These are phyloP conservation scores for Styphnolobium japonicum DNA, from an alignment of 306 rosid genomes.

Conservation along the genomic window DNA sequence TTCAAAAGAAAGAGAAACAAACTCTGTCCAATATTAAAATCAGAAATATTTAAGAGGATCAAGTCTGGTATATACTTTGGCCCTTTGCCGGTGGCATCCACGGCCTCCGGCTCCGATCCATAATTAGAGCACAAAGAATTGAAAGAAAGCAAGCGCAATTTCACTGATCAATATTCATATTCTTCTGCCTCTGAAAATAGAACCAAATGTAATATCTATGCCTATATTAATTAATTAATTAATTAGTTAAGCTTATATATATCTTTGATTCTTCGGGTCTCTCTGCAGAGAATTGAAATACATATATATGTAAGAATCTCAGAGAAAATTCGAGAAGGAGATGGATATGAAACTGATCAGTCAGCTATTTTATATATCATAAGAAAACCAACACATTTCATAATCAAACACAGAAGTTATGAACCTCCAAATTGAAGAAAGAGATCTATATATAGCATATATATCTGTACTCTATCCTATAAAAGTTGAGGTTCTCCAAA, in stretches of 20 bases:
- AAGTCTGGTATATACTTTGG: neutral
- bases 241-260: neutral
- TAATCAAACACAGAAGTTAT: neutral
- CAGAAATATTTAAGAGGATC: neutral
- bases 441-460: neutral
- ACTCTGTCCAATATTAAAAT: neutral
- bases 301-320: neutral
- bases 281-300: neutral
- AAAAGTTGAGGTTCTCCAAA: slow-evolving; percentile 55
- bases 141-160: neutral
- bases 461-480: neutral
- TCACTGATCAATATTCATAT: neutral
- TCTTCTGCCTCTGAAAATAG: neutral
- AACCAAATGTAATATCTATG: neutral
- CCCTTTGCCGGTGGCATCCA: neutral
- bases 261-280: neutral
- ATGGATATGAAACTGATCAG: neutral
- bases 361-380: neutral
- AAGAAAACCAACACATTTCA: slow-evolving; percentile 18
- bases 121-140: neutral
- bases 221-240: neutral
- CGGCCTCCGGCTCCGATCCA: neutral
- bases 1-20: slow-evolving; percentile 20
- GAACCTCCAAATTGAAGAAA: neutral
- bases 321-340: neutral